These are phyloP conservation scores for Phytophthora ohioensis DNA, from an alignment of 352 stramenopile species.

Conservation along the genomic window DNA sequence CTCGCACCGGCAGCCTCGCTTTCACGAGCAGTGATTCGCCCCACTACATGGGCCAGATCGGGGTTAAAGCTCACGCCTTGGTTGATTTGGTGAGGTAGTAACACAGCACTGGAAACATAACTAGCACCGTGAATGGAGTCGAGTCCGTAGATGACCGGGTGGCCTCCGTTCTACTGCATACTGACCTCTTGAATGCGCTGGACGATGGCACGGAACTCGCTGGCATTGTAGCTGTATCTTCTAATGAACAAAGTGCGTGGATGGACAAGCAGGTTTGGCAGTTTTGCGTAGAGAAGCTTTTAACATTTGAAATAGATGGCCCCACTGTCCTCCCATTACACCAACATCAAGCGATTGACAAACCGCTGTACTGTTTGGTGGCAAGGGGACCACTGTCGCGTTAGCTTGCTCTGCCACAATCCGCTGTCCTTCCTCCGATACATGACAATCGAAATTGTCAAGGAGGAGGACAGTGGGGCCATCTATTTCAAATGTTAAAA, in stretches of 20 bases:
- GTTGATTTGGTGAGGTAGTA: slow-evolving; percentile 91
- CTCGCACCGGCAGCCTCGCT: slow-evolving; percentile 79
- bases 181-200: slow-evolving; percentile 75
- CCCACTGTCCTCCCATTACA: no score
- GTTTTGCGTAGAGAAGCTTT: slow-evolving; percentile 71
- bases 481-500: no score
- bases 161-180: slow-evolving; percentile 56
- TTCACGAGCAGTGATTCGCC: slow-evolving; percentile 74
- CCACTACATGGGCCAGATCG: slow-evolving; percentile 59
- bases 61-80: slow-evolving; percentile 86
- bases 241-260: slow-evolving; percentile 66
- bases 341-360: no score
- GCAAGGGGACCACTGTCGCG: no score
- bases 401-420: no score
- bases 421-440: no score
- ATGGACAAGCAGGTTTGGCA: slow-evolving; percentile 86
- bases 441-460: no score
- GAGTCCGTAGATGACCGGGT: slow-evolving; percentile 82
- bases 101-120: slow-evolving; percentile 73
- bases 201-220: slow-evolving; percentile 70
- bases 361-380: no score
- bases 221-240: slow-evolving; percentile 50
- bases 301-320: no score
- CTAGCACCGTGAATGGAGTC: slow-evolving; percentile 89
- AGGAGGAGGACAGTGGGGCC: no score